These are phyloP conservation scores for Phytopythium delawarense DNA, from an alignment of 352 stramenopile genomes.

Conservation along the genomic window DNA sequence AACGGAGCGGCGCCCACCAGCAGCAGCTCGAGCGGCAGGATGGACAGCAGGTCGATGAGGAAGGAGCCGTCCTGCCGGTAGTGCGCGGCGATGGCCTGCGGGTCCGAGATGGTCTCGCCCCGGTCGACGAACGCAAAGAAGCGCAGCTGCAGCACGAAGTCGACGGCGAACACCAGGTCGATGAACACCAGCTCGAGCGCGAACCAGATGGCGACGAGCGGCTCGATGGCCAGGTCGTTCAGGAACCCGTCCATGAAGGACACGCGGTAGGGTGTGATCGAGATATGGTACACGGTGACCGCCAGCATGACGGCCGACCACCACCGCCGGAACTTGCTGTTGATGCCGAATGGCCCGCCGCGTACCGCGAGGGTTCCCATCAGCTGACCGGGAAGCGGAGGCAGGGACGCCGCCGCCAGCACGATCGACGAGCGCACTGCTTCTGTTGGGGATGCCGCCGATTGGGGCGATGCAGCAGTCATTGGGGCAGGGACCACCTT, in stretches of 20 bases:
- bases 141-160: conserved; percentile 53
- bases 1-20: conserved; percentile 18
- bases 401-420: neutral
- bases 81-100: conserved; percentile 25
- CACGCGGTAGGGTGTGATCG: conserved; percentile 54
- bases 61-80: conserved; percentile 49
- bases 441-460: neutral
- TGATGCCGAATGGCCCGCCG: conserved; percentile 11
- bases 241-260: conserved; percentile 51
- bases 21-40: conserved; percentile 48
- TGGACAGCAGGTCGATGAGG: conserved; percentile 41
- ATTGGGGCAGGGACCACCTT: conserved; percentile 14
- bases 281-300: conserved; percentile 52
- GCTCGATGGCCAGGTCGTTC: conserved; percentile 20
- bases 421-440: neutral
- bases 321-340: conserved; percentile 34
- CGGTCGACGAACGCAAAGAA: conserved; percentile 51
- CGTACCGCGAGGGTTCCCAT: neutral
- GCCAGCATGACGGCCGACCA: conserved; percentile 54
- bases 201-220: conserved; percentile 34
- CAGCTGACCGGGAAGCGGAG: neutral
- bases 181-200: conserved; percentile 45
- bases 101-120: conserved; percentile 38
- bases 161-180: conserved; percentile 39
- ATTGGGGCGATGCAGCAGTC: no score